These are phyloP conservation scores for Penicillium simplicissimum DNA, from an alignment of 495 filamentous ascomycete species.

Conservation along the genomic window DNA sequence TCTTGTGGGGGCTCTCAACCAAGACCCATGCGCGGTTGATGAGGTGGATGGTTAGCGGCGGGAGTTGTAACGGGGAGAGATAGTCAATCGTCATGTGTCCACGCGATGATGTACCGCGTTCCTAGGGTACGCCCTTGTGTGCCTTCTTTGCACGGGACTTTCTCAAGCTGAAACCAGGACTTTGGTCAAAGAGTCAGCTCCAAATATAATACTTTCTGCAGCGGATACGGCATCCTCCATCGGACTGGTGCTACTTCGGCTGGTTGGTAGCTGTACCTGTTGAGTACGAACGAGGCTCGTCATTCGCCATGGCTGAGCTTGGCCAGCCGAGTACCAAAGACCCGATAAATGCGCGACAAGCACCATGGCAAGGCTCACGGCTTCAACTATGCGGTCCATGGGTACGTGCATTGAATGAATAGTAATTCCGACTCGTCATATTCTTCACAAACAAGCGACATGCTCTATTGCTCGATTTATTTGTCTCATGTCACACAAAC, in stretches of 20 bases:
- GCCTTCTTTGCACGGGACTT: conserved; percentile 13
- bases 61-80: conserved; percentile 25
- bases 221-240: background rate
- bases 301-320: conserved; percentile 7
- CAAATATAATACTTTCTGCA: background rate
- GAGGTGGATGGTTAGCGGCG: conserved; percentile 15
- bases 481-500: background rate
- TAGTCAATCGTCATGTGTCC: no score
- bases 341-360: conserved; percentile 6
- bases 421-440: background rate
- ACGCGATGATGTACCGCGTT: conserved; percentile 46
- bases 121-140: conserved; percentile 25
- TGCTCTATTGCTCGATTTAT: background rate
- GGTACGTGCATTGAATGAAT: background rate
- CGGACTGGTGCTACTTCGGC: background rate
- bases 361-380: background rate
- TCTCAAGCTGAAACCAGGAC: conserved; percentile 14
- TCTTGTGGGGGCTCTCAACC: conserved; percentile 25
- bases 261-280: background rate
- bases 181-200: conserved; percentile 13
- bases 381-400: background rate
- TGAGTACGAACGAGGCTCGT: no score
- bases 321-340: conserved; percentile 17
- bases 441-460: background rate
- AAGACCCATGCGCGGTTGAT: conserved; percentile 34